These are phyloP conservation scores for Solanum ossicruentum DNA, from an alignment of 257 asterid species.

Conservation along the genomic window DNA sequence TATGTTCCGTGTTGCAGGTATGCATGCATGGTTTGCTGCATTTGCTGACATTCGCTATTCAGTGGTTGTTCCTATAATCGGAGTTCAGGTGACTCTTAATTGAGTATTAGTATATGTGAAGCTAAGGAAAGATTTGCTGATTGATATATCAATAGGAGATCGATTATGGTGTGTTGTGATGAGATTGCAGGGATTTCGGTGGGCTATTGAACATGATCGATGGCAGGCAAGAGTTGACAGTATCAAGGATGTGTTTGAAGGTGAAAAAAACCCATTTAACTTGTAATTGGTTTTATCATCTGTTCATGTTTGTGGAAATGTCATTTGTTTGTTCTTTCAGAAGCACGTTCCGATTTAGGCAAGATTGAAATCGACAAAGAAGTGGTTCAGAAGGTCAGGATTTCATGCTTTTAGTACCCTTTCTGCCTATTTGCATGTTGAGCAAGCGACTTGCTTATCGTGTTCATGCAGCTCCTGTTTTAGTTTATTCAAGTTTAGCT, in stretches of 20 bases:
- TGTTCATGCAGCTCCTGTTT: background rate
- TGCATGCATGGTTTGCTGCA: conserved; percentile 97
- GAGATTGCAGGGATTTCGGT: conserved; percentile 57
- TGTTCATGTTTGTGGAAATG: background rate
- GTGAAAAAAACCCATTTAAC: conserved; percentile 14
- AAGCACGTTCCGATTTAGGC: conserved; percentile 62
- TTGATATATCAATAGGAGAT: background rate
- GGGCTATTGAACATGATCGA: conserved; percentile 82
- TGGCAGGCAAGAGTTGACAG: conserved; percentile 91
- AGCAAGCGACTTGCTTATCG: background rate
- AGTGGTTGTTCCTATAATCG: conserved; percentile 79
- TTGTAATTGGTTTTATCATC: background rate
- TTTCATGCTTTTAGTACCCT: background rate
- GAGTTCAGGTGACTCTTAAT: conserved; percentile 60
- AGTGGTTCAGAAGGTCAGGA: conserved; percentile 73
- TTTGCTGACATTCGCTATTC: conserved; percentile 71
- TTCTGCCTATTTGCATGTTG: background rate
- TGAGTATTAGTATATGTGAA: background rate
- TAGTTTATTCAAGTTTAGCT: background rate
- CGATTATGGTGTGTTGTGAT: background rate
- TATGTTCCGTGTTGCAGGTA: conserved; percentile 37
- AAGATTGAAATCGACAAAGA: conserved; percentile 54
- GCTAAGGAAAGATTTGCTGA: background rate
- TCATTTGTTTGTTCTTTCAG: conserved; percentile 32
- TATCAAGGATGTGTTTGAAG: conserved; percentile 76